A percentile compares a stretch with the other conserved stretches of the same genome.
Conservation (phyloP, 73 alveolate species). For the Tetrahymena malaccensis region DNA sequence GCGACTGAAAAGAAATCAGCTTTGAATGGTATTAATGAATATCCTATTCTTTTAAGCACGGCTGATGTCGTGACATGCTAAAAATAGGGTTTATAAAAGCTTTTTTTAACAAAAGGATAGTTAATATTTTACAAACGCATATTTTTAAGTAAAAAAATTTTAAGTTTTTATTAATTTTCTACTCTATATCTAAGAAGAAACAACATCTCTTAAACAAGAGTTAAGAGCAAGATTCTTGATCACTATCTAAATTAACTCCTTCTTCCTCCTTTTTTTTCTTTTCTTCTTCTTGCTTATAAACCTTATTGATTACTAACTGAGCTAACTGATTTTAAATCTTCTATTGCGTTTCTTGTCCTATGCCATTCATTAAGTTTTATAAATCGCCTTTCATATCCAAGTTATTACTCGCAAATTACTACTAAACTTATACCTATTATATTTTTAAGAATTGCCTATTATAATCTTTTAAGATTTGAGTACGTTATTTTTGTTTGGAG, state of each 20-base stretch:
- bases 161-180: not conserved
- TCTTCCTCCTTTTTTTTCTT: not conserved
- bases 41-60: not conserved
- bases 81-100: not conserved
- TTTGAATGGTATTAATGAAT: not conserved
- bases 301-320: not conserved
- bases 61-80: not conserved
- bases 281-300: not conserved
- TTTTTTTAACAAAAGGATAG: not conserved
- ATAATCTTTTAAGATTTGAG: not conserved
- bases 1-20: not conserved
- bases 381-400: not conserved
- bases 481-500: not conserved
- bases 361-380: not conserved
- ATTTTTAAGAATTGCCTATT: not conserved
- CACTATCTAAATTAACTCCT: not conserved
- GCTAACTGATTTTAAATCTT: not conserved
- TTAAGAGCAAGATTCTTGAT: not conserved
- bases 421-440: not conserved
- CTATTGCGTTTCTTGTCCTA: not conserved
- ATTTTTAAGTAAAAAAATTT: not conserved
- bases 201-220: not conserved
- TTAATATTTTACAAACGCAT: not conserved
- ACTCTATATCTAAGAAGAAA: not conserved
- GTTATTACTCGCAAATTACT: not conserved